Conservation (phyloP, 2,329 filamentous ascomycete genomes). For the Trichoderma simmonsii region DNA sequence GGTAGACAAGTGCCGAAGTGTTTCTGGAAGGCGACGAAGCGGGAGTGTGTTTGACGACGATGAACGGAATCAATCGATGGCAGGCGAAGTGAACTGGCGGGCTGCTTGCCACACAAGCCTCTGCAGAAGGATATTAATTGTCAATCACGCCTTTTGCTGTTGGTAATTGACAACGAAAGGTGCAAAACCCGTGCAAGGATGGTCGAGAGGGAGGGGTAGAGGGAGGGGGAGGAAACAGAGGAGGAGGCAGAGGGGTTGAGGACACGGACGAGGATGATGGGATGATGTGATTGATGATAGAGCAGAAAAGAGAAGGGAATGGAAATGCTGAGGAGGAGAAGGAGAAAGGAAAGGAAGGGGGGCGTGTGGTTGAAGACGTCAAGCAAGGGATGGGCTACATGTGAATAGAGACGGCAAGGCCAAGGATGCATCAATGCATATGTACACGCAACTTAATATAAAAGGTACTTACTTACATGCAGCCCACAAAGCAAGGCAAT, state of each 20-base stretch:
- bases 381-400: neutral
- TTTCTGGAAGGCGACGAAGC: slow-evolving; percentile 8
- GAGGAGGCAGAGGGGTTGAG: neutral
- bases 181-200: neutral
- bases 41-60: neutral
- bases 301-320: neutral
- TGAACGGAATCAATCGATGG: neutral
- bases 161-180: neutral
- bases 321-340: neutral
- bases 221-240: neutral
- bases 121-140: neutral
- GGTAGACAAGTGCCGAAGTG: neutral
- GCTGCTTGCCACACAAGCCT: neutral
- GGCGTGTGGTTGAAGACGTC: neutral
- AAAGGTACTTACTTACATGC: neutral
- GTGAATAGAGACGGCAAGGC: neutral
- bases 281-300: neutral
- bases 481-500: neutral
- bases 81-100: neutral
- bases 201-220: neutral
- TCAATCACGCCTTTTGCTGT: neutral
- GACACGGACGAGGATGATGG: neutral
- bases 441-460: neutral
- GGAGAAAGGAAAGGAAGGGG: neutral
- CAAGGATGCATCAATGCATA: neutral